Base-by-base conservation (phyloP, 305 asterid species). In the Nicotiana rustica region DNA sequence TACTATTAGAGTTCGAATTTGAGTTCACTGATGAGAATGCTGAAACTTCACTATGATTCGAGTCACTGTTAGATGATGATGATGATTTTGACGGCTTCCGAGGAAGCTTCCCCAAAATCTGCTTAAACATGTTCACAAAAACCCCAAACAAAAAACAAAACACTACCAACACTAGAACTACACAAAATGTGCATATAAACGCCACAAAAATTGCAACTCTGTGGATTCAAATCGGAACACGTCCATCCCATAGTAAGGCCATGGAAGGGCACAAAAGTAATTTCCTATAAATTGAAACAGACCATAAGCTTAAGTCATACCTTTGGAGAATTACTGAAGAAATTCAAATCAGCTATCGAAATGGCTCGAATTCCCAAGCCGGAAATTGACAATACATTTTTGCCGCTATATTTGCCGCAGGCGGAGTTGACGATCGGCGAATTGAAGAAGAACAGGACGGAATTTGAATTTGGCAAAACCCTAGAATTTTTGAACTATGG, bases 51-150 rank as follows among this genome's bases (percentile, higher is more conserved):
- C 49, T 57, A 41, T 82, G 81, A 52, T 75, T 84, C 4, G 84
- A 59, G 31, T 82, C 85, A 25, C 78, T 73, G 52, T 62, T 49
- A 4, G 86, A 67, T 6, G 78, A 84, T 75, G 84, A 80, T 9
- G 83, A 84, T 81, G 85, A 85, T 17, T 88, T 82, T 3, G 89
- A 88, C 25, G 83, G 73, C 84, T 86, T 88, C 85, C 85, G 70
- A 5, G 86, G 90, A 84, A 84, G 89, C 89, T 84, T 88, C 38
- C 88, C 91, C 12, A 88, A 80, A 77, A 86, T 44, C 81, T 85
- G 87, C 65, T 88, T 88, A 80, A 88, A 84, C 90, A 88, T 88
- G 52, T 85, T 64, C 80, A 68, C 69, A 29, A 60, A 76, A 82
- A 17, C 71, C 87, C 77, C 52, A 61, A 19, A 14, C 67, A 14